Evolutionary conservation across 495 filamentous ascomycete genomes (phyloP), one percentile per base, ranked within the genome.

Genomic region (Extremus antarcticus): DNA sequence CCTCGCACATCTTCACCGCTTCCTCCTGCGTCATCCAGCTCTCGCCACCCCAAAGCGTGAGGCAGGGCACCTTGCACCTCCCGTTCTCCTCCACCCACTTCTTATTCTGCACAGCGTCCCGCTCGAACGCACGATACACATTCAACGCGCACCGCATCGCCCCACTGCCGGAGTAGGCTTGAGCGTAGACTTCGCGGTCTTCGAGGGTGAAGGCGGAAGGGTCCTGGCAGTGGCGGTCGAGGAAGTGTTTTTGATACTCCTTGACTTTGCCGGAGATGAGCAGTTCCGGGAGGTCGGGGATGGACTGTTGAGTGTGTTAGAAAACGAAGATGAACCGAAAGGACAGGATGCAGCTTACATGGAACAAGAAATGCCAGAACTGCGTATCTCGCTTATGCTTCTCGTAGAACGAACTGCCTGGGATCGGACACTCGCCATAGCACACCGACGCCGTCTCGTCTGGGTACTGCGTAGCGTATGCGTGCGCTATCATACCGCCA

Each of bases 351-450:
- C 19, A 13, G 17, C 41, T n/a, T 45, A 45, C 41, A 17, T 76
- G 71, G 53, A 75, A 76, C 17, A 65, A 55, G 64, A 76, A 76
- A 54, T 75, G 74, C 61, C 70, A 76, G 35, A 66, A 61, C 25
- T 65, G 22, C 10, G 51, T 40, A 16, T 20, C 51, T 49, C 35
- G 51, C 32, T 64, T 66, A 21, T 52, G 47, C 16, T 53, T 24
- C 20, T 63, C 55, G 32, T 70, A 74, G n/a, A 45, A 45, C 19
- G 41, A 17, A 21, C 41, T 45, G 41, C 41, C 41, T 9, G 41
- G 41, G 13, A 75, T 62, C 7, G 73, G 71, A 49, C 71, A 74
- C 48, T 75, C 73, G 17, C 71, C 73, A 68, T 70, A 76, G 9
- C 61, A 64, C 21, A 73, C 51, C 41, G 65, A 71, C 1, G 65